These are phyloP conservation scores for Neoascochyta sp. DNA, from an alignment of 2,329 filamentous ascomycete genomes.

Conservation along the genomic window DNA sequence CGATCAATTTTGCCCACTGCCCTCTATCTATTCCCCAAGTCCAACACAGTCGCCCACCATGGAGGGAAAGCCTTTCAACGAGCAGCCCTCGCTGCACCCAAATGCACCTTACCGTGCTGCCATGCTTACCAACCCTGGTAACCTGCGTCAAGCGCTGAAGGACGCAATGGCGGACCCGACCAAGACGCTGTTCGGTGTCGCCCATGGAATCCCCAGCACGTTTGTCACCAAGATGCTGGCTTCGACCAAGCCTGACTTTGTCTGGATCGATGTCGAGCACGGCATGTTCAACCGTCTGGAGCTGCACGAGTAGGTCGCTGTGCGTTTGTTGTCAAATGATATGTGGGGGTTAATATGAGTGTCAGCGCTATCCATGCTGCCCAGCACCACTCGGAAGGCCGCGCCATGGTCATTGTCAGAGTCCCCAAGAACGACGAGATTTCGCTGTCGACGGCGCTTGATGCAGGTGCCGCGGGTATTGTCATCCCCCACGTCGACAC, in stretches of 20 bases:
- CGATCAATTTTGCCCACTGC: too few relatives aligned
- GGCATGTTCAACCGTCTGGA: constrained; percentile 26
- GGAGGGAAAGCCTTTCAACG: constrained; percentile 18
- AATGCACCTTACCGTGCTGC: constrained; percentile 20
- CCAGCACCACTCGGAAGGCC: constrained; percentile 25
- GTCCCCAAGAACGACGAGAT: constrained; percentile 24
- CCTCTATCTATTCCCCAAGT: too few relatives aligned
- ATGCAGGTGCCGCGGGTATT: constrained; percentile 23
- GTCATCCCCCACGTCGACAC: constrained; percentile 22
- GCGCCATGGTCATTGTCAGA: constrained; percentile 19
- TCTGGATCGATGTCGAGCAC: constrained; percentile 28
- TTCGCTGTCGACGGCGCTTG: constrained; percentile 20
- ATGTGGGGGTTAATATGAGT: constrained; percentile 1
- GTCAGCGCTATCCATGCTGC: constrained; percentile 24
- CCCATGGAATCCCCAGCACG: constrained; percentile 23
- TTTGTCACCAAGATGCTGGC: constrained; percentile 27
- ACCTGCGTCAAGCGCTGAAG: constrained; percentile 18
- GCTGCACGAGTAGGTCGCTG: constrained; percentile 19
- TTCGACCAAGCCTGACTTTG: constrained; percentile 25
- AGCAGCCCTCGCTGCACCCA: constrained; percentile 22
- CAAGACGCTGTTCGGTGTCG: constrained; percentile 24
- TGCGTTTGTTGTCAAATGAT: not conserved
- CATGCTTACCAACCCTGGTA: constrained; percentile 21
- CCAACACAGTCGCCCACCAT: constrained; percentile 9
- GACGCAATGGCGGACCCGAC: constrained; percentile 20